A percentile compares a stretch with the other conserved stretches of the same genome.
phyloP scores from a whole-genome alignment of 73 alveolate species.

The Paramecium primaurelia region DNA sequence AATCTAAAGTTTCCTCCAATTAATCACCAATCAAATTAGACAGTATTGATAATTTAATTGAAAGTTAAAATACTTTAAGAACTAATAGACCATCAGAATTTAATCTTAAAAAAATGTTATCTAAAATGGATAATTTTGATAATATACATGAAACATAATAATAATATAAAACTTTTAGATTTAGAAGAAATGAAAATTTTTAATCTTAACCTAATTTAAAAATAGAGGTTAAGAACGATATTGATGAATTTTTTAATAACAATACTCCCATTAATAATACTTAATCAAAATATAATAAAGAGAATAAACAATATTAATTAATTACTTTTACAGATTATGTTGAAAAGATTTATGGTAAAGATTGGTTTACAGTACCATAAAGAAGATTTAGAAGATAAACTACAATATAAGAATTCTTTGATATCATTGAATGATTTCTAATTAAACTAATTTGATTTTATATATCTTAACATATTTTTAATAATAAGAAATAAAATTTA shows the following conservation, averaged over 20 bases:
- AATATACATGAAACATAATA: not conserved
- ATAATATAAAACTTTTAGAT: not conserved
- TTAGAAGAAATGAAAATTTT: not conserved
- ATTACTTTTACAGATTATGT: conserved; percentile 4
- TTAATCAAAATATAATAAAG: not conserved
- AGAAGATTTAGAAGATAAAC: not conserved
- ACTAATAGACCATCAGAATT: not conserved
- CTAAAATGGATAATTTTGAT: not conserved
- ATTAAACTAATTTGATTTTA: not conserved
- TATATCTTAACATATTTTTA: not conserved
- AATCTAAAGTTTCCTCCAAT: not conserved
- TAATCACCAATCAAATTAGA: not conserved
- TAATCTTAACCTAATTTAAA: not conserved
- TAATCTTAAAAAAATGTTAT: not conserved
- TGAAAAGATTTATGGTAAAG: conserved; percentile 6
- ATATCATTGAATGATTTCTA: not conserved
- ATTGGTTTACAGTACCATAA: conserved; percentile 13
- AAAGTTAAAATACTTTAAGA: not conserved
- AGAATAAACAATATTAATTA: not conserved
- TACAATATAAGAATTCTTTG: not conserved
- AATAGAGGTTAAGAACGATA: not conserved
- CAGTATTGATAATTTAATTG: not conserved
- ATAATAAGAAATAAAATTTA: not conserved
- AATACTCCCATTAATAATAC: not conserved
- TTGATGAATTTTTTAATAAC: not conserved